These are phyloP conservation scores for Sphenostylis stenocarpa DNA, from an alignment of 306 rosid species.

Conservation along the genomic window DNA sequence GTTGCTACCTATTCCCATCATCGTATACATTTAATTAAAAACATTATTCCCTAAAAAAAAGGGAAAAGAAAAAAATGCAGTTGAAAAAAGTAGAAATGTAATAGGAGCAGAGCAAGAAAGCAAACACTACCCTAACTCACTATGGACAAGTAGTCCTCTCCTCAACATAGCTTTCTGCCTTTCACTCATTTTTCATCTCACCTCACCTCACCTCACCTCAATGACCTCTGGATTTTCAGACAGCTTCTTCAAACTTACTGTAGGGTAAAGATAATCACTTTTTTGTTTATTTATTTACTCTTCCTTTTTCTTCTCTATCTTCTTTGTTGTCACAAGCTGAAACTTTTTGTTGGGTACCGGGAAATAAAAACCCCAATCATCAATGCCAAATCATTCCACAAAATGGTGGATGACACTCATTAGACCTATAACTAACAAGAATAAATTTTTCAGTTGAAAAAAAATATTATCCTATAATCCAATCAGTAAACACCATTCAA, in stretches of 20 bases:
- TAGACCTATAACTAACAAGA: conserved; percentile 54
- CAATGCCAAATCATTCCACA: conserved; percentile 58
- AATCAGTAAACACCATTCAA: conserved; percentile 53
- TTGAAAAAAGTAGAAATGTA: conserved; percentile 35
- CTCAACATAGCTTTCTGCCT: conserved; percentile 44
- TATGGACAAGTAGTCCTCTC: conserved; percentile 51
- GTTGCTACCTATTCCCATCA: conserved; percentile 43
- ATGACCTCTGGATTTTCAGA: neutral
- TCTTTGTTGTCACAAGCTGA: conserved; percentile 53
- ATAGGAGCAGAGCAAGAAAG: conserved; percentile 42
- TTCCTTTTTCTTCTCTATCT: conserved; percentile 38
- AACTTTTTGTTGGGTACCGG: conserved; percentile 54
- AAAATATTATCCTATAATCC: conserved; percentile 42
- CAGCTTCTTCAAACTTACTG: conserved; percentile 24
- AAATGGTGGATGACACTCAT: conserved; percentile 43
- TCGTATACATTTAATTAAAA: conserved; percentile 27
- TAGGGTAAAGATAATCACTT: conserved; percentile 50
- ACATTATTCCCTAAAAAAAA: conserved; percentile 28
- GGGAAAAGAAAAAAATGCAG: conserved; percentile 30
- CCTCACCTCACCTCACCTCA: conserved; percentile 36
- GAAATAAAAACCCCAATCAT: conserved; percentile 66
- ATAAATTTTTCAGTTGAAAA: conserved; percentile 29
- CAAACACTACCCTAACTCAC: conserved; percentile 48
- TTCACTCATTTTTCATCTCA: conserved; percentile 47
- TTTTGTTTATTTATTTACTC: conserved; percentile 49